Evolutionary conservation across 345 rosid genomes (phyloP).

Genomic region (Gossypium longicalyx): DNA sequence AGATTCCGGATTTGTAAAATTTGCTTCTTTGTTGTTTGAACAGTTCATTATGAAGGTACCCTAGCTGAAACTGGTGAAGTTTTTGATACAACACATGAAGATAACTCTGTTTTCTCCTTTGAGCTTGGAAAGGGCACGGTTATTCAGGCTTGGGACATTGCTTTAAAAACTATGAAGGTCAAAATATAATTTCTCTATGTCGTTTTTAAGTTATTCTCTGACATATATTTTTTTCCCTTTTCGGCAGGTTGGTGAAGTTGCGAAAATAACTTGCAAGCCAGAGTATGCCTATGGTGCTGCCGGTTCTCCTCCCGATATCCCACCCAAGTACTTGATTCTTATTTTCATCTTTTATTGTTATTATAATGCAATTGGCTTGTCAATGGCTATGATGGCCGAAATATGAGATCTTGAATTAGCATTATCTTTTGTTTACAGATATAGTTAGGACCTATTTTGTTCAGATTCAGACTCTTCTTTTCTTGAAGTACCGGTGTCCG

Average conservation of each 20-base stretch:
- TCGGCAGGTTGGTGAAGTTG: slow-evolving; percentile 89
- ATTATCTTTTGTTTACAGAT: neutral
- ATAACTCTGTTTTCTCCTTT: slow-evolving; percentile 80
- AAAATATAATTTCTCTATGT: neutral
- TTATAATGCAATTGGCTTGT: neutral
- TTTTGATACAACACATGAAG: slow-evolving; percentile 83
- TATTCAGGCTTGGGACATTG: slow-evolving; percentile 86
- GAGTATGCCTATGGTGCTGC: slow-evolving; percentile 87
- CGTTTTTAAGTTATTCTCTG: neutral
- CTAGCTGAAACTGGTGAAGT: slow-evolving; percentile 82
- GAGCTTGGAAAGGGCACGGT: slow-evolving; percentile 83
- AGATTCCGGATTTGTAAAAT: neutral
- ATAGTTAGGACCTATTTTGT: neutral
- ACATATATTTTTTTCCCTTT: neutral
- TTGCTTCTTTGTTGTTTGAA: slow-evolving; percentile 16
- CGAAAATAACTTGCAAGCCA: slow-evolving; percentile 84
- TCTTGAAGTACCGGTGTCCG: neutral
- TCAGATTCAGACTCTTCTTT: neutral
- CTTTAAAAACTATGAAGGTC: slow-evolving; percentile 86
- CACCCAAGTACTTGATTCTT: slow-evolving; percentile 57
- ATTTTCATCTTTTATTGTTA: neutral
- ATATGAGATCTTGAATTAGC: neutral
- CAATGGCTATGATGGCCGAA: neutral
- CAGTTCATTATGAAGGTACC: slow-evolving; percentile 87
- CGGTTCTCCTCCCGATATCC: slow-evolving; percentile 91